A percentile compares a stretch with the other conserved stretches of the same genome.
phyloP scores from a whole-genome alignment of 1,139 yeast genomes.

The Geotrichum bryndzae region DNA sequence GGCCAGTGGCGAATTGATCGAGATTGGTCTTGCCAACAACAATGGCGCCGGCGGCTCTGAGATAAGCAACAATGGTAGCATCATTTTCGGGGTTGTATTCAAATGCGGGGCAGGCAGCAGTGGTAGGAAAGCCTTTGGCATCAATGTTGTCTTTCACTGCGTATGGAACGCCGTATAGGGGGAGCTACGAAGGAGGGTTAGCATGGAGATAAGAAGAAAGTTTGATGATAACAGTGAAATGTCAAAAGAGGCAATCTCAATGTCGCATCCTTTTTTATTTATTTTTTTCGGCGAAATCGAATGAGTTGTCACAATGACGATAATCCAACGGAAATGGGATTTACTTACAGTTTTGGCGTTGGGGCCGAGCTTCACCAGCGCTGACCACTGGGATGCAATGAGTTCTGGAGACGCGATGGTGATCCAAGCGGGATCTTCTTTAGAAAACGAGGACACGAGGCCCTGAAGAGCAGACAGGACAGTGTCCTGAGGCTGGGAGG shows the following conservation, averaged over 20 bases:
- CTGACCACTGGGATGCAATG: conserved; percentile 70
- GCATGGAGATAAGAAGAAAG: background rate
- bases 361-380: conserved; percentile 39
- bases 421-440: conserved; percentile 85
- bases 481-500: conserved; percentile 52
- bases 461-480: conserved; percentile 48
- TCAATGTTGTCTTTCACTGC: conserved; percentile 95
- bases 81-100: conserved; percentile 62
- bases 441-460: conserved; percentile 40
- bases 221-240: background rate
- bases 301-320: too few species aligned
- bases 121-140: conserved; percentile 71
- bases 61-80: conserved; percentile 62
- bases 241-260: too few species aligned
- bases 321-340: too few species aligned
- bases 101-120: conserved; percentile 92
- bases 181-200: conserved; percentile 33
- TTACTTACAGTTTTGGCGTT: conserved; percentile 40
- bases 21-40: conserved; percentile 87
- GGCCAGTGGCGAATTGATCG: conserved; percentile 95
- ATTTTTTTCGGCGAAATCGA: too few species aligned
- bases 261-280: too few species aligned
- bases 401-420: conserved; percentile 58
- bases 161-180: conserved; percentile 86
- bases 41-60: conserved; percentile 82